A percentile compares a stretch with the other conserved stretches of the same genome.
Evolutionary conservation across 768 basidiomycete species (phyloP).

Genomic region (Tylopilus vinaceipallidus): DNA sequence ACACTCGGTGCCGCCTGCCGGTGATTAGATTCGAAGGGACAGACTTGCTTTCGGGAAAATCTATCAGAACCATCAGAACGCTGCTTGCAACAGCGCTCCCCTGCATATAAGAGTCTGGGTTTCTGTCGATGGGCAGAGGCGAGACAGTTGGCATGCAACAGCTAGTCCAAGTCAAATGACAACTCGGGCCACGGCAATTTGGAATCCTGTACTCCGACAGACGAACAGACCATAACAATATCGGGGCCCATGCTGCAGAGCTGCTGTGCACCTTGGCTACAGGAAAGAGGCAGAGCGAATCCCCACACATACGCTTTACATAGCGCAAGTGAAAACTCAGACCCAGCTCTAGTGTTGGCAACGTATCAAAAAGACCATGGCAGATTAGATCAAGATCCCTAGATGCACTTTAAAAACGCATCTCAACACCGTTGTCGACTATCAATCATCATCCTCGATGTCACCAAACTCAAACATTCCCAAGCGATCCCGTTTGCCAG

Average conservation of each 20-base stretch:
- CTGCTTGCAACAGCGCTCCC: background rate
- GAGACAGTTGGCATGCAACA: too few relatives aligned
- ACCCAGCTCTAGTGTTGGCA: background rate
- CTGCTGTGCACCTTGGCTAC: background rate
- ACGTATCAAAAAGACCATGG: slow-evolving; percentile 1
- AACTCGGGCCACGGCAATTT: background rate
- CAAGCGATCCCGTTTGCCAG: slow-evolving; percentile 70
- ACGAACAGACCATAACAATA: too few relatives aligned
- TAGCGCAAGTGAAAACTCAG: slow-evolving; percentile 2
- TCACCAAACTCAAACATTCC: slow-evolving; percentile 95
- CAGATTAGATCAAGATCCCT: slow-evolving; percentile 14
- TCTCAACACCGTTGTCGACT: slow-evolving; percentile 11
- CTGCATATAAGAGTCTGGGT: too few relatives aligned
- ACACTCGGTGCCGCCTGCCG: slow-evolving; percentile 18
- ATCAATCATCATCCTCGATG: slow-evolving; percentile 81
- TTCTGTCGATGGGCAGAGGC: too few relatives aligned
- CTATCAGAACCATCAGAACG: slow-evolving; percentile 7
- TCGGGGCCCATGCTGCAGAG: background rate
- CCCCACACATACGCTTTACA: background rate
- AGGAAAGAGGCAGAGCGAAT: background rate
- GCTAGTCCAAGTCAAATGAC: background rate
- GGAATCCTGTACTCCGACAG: slow-evolving; percentile 5
- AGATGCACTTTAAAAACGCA: slow-evolving; percentile 18
- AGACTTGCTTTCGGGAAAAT: slow-evolving; percentile 27
- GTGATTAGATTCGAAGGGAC: slow-evolving; percentile 18